Evolutionary conservation across 2,329 filamentous ascomycete genomes (phyloP), one percentile per base, ranked within the genome.

Genomic region (Arthrinium puccinioides): DNA sequence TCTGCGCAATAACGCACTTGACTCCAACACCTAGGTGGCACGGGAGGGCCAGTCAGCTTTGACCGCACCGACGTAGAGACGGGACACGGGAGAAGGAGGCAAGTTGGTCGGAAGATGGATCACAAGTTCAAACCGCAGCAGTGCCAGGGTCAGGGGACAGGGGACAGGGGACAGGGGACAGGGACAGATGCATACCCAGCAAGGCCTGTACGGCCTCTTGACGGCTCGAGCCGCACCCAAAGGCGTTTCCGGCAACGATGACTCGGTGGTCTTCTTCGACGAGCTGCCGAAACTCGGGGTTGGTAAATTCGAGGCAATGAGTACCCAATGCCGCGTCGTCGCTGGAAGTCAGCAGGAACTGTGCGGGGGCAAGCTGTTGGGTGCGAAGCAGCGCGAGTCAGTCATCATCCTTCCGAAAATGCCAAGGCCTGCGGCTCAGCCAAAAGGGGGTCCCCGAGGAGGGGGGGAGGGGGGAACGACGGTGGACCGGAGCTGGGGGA

Each of bases 171-270:
- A n/a, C n/a, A n/a, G n/a, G n/a, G n/a, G n/a, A n/a, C n/a, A n/a
- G n/a, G 14, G 24, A 4, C 10, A 26, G 4, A 26, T 8, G 13
- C 19, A 36, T 44, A 50, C 58, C 61, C 31, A 60, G 42, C 6
- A 69, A 48, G 7, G 63, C 62, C 31, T 47, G 54, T 3, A 65
- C 60, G 2, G 67, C 66, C 21, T 66, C 52, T 42, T 69, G 60
- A 1, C 67, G 59, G 9, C 61, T 66, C 0, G 64, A 67, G 6
- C 66, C 67, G 32, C 58, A 60, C 1, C 66, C 67, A 44, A 71
- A 70, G 0, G 54, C 63, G 31, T 63, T 59, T 0, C 64, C 63
- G 1, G 64, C 67, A 1, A 70, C 64, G 6, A 69, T 51, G 15
- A 70, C 46, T 16, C 59, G 54, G 32, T 52, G 53, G 0, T 60